Conservation (phyloP, 139 green algal species). For the Pleodorina starrii region DNA sequence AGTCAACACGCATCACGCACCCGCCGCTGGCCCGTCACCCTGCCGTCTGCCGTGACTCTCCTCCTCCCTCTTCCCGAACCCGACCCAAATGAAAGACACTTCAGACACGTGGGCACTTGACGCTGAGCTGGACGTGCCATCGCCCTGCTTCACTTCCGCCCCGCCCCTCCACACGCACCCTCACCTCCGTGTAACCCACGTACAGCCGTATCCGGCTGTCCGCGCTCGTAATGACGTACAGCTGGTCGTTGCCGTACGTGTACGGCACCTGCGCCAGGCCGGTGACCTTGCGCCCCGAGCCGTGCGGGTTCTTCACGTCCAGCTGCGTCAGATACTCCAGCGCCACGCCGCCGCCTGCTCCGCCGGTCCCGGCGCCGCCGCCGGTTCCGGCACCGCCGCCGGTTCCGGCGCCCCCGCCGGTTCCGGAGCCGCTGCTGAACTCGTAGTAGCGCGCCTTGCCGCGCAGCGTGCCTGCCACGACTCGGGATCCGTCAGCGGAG, state of each 20-base stretch:
- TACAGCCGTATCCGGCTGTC: constrained; percentile 84
- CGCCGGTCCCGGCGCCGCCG: no score
- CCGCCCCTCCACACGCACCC: neutral
- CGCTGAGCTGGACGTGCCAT: no score
- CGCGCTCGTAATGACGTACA: constrained; percentile 91
- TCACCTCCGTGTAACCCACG: constrained; percentile 52
- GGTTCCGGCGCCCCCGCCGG: no score
- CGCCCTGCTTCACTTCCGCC: neutral
- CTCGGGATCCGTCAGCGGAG: constrained; percentile 67
- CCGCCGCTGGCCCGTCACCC: no score
- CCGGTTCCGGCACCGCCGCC: no score
- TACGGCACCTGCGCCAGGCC: constrained; percentile 79
- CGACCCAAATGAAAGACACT: no score
- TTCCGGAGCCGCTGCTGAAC: constrained; percentile 54
- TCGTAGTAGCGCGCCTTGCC: constrained; percentile 58
- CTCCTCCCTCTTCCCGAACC: no score
- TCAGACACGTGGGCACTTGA: no score
- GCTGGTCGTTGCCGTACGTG: constrained; percentile 58
- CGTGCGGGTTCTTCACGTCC: constrained; percentile 68
- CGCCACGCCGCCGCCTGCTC: no score
- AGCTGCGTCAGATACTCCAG: constrained; percentile 56
- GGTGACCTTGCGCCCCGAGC: constrained; percentile 86
- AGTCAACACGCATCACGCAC: no score
- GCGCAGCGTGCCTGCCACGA: constrained; percentile 83
- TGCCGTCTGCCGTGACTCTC: no score